phyloP scores from a whole-genome alignment of 345 rosid genomes.

The Limnanthes douglasii region DNA sequence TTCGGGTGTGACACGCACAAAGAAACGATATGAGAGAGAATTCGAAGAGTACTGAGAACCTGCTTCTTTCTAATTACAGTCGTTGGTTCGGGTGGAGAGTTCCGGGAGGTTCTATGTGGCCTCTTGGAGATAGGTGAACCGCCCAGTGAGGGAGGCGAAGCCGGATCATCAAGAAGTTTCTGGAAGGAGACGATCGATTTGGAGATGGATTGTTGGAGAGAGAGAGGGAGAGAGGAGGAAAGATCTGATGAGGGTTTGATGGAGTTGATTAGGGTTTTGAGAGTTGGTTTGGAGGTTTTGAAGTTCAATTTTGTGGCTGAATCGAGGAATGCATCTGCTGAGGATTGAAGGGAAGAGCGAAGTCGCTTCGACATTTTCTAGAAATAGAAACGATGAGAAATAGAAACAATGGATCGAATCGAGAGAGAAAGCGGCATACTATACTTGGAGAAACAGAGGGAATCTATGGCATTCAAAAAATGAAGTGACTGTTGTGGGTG shows the following conservation, averaged over 20 bases:
- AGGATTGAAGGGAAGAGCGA: conserved; percentile 49
- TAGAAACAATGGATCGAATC: no score
- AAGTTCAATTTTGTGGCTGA: conserved; percentile 25
- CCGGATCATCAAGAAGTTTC: conserved; percentile 5
- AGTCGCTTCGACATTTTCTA: conserved; percentile 57
- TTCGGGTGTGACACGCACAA: conserved; percentile 41
- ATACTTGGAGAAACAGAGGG: no score
- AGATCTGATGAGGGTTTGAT: conserved; percentile 36
- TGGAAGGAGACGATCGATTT: conserved; percentile 22
- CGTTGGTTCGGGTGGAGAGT: conserved; percentile 5
- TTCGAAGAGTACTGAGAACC: conserved; percentile 24
- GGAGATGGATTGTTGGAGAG: conserved; percentile 33
- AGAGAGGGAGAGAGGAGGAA: conserved; percentile 34
- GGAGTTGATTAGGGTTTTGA: conserved; percentile 43
- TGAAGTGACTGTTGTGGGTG: no score
- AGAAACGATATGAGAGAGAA: conserved; percentile 22
- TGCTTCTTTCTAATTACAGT: conserved; percentile 12
- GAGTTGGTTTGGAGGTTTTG: conserved; percentile 51
- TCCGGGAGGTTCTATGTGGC: conserved; percentile 24
- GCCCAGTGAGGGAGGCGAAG: conserved; percentile 12
- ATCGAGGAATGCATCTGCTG: conserved; percentile 58
- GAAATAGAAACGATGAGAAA: neutral
- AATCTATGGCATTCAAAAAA: no score
- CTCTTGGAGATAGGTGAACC: conserved; percentile 42
- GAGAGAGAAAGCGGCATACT: no score